phyloP scores from a whole-genome alignment of 768 basidiomycete genomes.

The Auriscalpium vulgare region DNA sequence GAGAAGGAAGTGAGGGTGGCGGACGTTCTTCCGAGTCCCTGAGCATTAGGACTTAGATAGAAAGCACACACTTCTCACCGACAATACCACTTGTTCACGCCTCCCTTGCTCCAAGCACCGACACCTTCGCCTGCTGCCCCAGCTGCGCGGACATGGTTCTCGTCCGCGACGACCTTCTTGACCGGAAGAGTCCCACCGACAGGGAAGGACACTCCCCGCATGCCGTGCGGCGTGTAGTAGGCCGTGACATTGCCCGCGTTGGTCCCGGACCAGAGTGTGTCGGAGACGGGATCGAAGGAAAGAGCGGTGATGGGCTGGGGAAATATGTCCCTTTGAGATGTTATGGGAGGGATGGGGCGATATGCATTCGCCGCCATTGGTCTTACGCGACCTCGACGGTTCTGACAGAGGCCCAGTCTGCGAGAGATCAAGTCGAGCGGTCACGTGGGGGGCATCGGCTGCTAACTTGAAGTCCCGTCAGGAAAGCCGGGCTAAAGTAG shows the following conservation, averaged over 20 bases:
- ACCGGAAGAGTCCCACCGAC: conserved; percentile 65
- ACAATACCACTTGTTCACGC: conserved; percentile 76
- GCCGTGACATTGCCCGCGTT: conserved; percentile 64
- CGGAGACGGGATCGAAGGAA: conserved; percentile 86
- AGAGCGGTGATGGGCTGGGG: conserved; percentile 61
- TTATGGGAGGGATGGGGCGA: conserved; percentile 16
- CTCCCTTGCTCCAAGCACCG: conserved; percentile 80
- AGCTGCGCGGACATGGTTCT: conserved; percentile 67
- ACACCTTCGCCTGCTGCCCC: conserved; percentile 54
- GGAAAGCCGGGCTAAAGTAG: too few relatives aligned
- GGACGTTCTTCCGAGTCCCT: conserved; percentile 21
- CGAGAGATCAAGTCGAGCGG: too few relatives aligned
- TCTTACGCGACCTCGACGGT: too few relatives aligned
- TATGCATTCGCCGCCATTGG: conserved; percentile 16
- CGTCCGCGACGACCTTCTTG: conserved; percentile 68
- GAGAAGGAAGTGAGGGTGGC: conserved; percentile 33
- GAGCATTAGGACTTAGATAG: conserved; percentile 30
- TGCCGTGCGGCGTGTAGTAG: conserved; percentile 53
- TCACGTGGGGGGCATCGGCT: too few relatives aligned
- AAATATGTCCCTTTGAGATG: conserved; percentile 16
- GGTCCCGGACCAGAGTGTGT: conserved; percentile 81
- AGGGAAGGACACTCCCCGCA: conserved; percentile 66
- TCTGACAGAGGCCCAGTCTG: too few relatives aligned
- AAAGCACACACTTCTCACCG: conserved; percentile 38
- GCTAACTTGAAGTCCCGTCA: too few relatives aligned